Percentiles rank a stretch among this genome's conserved stretches.
These are phyloP conservation scores for Hibiscus mutabilis DNA, from an alignment of 345 rosid genomes.

Conservation along the genomic window DNA sequence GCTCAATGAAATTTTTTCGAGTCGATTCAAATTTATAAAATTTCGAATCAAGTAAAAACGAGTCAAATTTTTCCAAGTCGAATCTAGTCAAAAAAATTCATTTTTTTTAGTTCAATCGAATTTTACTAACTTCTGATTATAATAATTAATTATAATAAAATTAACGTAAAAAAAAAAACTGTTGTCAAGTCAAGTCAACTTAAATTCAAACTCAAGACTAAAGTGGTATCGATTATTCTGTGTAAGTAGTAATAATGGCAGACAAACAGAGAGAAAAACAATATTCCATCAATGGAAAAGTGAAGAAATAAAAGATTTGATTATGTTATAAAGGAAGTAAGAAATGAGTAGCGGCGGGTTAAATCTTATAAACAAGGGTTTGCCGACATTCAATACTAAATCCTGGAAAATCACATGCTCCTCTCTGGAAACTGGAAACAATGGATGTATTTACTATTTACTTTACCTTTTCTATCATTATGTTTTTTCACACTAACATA, in stretches of 20 bases:
- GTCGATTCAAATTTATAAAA: too few relatives aligned
- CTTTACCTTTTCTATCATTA: not conserved
- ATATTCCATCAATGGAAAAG: constrained; percentile 10
- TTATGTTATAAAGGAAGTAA: not conserved
- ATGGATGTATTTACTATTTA: not conserved
- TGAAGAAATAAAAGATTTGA: not conserved
- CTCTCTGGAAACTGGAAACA: not conserved
- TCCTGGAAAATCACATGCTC: too few relatives aligned
- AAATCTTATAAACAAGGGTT: constrained; percentile 22
- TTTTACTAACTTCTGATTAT: too few relatives aligned
- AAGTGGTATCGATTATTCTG: not conserved
- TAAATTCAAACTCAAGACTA: too few relatives aligned
- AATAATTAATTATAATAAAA: not conserved
- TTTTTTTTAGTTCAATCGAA: too few relatives aligned
- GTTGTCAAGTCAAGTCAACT: not conserved
- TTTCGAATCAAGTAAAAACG: too few relatives aligned
- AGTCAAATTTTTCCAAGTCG: too few relatives aligned
- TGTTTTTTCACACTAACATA: too few relatives aligned
- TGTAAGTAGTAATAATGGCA: constrained; percentile 18
- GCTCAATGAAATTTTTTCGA: too few relatives aligned
- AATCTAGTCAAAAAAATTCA: too few relatives aligned
- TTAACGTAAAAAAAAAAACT: not conserved
- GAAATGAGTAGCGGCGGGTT: not conserved
- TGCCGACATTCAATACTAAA: constrained; percentile 48
- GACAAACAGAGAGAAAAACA: constrained; percentile 13